Percentiles rank a stretch among this genome's conserved stretches.
Evolutionary conservation across 2,329 filamentous ascomycete species (phyloP).

Genomic region (Penicillium sp.): DNA sequence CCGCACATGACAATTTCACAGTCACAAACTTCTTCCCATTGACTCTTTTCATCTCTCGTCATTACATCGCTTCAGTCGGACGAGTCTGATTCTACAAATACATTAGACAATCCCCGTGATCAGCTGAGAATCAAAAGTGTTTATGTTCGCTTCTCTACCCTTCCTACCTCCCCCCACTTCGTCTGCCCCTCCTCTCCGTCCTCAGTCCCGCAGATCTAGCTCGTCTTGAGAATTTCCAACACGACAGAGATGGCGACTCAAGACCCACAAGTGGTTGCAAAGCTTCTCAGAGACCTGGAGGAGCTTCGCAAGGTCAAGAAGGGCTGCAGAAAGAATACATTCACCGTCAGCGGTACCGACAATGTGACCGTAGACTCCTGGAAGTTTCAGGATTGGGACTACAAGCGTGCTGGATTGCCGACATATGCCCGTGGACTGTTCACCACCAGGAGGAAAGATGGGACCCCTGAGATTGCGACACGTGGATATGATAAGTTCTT

Average conservation of each 20-base stretch:
- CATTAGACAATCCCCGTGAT: too few relatives aligned
- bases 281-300: conserved; percentile 64
- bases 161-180: background rate
- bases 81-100: background rate
- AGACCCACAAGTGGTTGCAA: conserved; percentile 62
- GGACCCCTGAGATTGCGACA: conserved; percentile 71
- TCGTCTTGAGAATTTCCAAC: background rate
- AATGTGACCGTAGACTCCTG: conserved; percentile 77
- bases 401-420: conserved; percentile 80
- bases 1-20: conserved; percentile 20
- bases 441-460: conserved; percentile 66
- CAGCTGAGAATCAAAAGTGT: background rate
- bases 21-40: background rate
- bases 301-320: conserved; percentile 47
- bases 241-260: conserved; percentile 47
- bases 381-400: conserved; percentile 93
- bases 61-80: background rate
- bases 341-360: conserved; percentile 61
- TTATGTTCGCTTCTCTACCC: background rate
- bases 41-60: background rate
- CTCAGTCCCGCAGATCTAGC: conserved; percentile 4
- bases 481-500: conserved; percentile 99
- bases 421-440: conserved; percentile 93
- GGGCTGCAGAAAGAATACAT: conserved; percentile 73
- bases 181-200: conserved; percentile 2